Conservation (phyloP, 1,284 basidiomycete species). For the Cystobasidium pallidum region DNA sequence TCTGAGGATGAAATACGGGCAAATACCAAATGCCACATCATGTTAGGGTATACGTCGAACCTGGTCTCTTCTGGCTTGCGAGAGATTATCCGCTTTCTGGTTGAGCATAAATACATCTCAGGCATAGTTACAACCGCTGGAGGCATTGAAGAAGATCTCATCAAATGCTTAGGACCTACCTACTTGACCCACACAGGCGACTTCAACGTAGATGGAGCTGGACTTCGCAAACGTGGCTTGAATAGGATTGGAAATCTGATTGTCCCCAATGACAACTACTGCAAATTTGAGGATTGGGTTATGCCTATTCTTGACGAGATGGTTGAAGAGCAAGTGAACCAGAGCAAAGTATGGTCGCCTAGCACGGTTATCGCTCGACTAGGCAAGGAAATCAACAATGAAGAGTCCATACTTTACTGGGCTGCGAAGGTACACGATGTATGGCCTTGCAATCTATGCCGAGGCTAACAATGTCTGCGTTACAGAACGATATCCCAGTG, state of each 20-base stretch:
- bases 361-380: slow-evolving; percentile 87
- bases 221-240: slow-evolving; percentile 82
- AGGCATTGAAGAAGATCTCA: slow-evolving; percentile 98
- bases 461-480: no score
- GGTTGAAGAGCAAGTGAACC: slow-evolving; percentile 77
- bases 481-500: slow-evolving; percentile 95
- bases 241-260: slow-evolving; percentile 98
- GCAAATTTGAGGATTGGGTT: slow-evolving; percentile 99
- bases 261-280: slow-evolving; percentile 98
- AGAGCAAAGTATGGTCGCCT: slow-evolving; percentile 73
- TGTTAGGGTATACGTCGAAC: slow-evolving; percentile 98
- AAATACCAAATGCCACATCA: slow-evolving; percentile 77
- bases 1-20: slow-evolving; percentile 66
- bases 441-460: no score
- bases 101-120: slow-evolving; percentile 87
- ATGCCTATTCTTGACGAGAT: slow-evolving; percentile 89
- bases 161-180: slow-evolving; percentile 96
- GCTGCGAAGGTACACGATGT: slow-evolving; percentile 98
- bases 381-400: slow-evolving; percentile 94
- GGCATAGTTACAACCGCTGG: slow-evolving; percentile 96
- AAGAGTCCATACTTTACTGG: slow-evolving; percentile 93
- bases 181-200: slow-evolving; percentile 71
- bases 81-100: slow-evolving; percentile 89
- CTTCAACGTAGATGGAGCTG: slow-evolving; percentile 88
- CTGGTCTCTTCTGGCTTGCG: slow-evolving; percentile 96